Evolutionary conservation across 257 asterid species (phyloP), one percentile per base, ranked within the genome.

Genomic region (Henckelia pumila): DNA sequence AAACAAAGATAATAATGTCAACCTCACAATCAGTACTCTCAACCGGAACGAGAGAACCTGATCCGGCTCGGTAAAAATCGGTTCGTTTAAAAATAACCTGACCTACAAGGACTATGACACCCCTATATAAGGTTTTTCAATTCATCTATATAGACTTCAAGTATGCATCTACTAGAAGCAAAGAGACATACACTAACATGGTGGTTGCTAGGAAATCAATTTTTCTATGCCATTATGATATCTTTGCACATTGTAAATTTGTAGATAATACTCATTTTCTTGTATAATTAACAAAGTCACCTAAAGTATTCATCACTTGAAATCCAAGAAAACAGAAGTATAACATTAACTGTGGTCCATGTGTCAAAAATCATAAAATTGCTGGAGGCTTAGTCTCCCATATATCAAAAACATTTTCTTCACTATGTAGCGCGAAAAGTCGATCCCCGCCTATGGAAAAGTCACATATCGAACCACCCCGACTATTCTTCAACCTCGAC

Each of bases 401-500:
- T 28, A 89, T 70, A 61, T 92, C 95, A 21, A 92, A 92, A 56
- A 87, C 95, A 70, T 92, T 89, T 67, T 92, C 98, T 50, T 92
- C 98, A 44, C 98, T 89, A 26, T 89, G 98, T 53, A 92, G 66
- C 0, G 96, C 95, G 28, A 92, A 92, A 6, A 92, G 84, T 64
- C 96, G 77, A 69, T 92, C 96, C 0, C 98, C 98, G 9, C 96
- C 96, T 0, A 92, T 84, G 1, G 98, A 89, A 62, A 92, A 92
- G 77, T 92, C 96, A 60, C 96, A 92, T 9, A 92, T 92, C 0
- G 98, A 92, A 52, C 98, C 98, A 19, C 96, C 96, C 55, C 76
- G 81, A 26, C 91, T 84, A n/a, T 88, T 84, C 56, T 95, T 62
- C 56, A 92, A 67, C 74, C 96, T 78, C 0, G 96, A 89, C 0